Evolutionary conservation across 495 filamentous ascomycete genomes (phyloP).

Genomic region (Penicillium angulare): DNA sequence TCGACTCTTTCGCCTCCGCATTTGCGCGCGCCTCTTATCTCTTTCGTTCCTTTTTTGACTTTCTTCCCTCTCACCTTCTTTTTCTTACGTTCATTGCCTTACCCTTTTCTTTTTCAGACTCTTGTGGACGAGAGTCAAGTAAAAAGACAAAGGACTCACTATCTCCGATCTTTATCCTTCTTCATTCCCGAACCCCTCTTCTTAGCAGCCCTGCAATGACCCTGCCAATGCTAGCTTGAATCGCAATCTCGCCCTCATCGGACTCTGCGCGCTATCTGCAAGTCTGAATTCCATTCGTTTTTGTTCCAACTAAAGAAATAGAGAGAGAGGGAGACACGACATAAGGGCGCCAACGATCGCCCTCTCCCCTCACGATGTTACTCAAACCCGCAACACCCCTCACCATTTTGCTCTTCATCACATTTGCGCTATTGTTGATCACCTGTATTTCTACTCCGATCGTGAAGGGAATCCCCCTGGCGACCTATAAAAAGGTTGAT

Average conservation of each 20-base stretch:
- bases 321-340: not conserved
- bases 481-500: conserved; percentile 67
- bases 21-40: too few relatives aligned
- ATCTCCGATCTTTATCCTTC: not conserved
- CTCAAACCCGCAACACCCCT: conserved; percentile 92
- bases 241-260: not conserved
- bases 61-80: not conserved
- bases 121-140: too few relatives aligned
- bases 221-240: conserved; percentile 16
- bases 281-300: conserved; percentile 10
- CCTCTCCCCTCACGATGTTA: conserved; percentile 43
- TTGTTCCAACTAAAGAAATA: conserved; percentile 5
- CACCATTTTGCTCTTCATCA: conserved; percentile 77
- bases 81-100: not conserved
- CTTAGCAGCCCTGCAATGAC: conserved; percentile 16
- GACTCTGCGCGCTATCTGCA: not conserved
- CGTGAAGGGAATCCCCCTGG: conserved; percentile 79
- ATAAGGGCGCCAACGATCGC: conserved; percentile 13
- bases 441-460: conserved; percentile 94
- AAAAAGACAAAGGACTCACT: not conserved
- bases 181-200: not conserved
- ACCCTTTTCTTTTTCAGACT: not conserved
- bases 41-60: not conserved
- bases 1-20: not conserved
- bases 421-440: conserved; percentile 81